These are phyloP conservation scores for Fonsecaea pedrosoi DNA, from an alignment of 2,329 filamentous ascomycete genomes.

Conservation along the genomic window DNA sequence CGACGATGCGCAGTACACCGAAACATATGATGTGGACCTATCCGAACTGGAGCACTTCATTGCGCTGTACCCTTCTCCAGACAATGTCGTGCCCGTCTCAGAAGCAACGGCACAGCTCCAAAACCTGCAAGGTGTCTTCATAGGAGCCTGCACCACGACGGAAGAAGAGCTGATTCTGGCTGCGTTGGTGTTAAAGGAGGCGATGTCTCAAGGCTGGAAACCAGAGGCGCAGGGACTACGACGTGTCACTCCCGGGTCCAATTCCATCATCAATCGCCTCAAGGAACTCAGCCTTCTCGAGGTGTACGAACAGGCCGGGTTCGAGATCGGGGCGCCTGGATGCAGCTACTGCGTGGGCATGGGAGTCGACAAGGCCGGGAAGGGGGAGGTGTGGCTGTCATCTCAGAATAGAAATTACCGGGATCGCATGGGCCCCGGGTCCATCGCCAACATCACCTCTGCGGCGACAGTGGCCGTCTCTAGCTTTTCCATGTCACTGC, in stretches of 20 bases:
- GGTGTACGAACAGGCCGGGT: conserved; percentile 51
- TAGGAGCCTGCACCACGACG: conserved; percentile 56
- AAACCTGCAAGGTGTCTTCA: conserved; percentile 51
- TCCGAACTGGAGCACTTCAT: conserved; percentile 48
- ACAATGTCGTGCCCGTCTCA: conserved; percentile 52
- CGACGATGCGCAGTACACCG: conserved; percentile 48
- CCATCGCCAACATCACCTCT: conserved; percentile 18
- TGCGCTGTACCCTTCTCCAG: conserved; percentile 52
- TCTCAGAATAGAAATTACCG: conserved; percentile 57
- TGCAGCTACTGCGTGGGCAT: conserved; percentile 57
- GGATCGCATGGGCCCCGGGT: conserved; percentile 54
- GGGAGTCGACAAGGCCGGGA: conserved; percentile 49
- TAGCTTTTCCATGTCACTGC: conserved; percentile 22
- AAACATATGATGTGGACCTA: conserved; percentile 49
- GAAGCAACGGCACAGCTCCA: conserved; percentile 36
- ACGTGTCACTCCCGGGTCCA: conserved; percentile 51
- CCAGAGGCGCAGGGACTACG: conserved; percentile 46
- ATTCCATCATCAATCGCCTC: conserved; percentile 49
- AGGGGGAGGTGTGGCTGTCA: conserved; percentile 54
- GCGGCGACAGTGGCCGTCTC: conserved; percentile 19
- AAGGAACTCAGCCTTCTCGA: conserved; percentile 46
- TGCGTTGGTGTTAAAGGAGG: conserved; percentile 50
- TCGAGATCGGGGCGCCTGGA: conserved; percentile 51
- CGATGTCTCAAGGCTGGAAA: conserved; percentile 45
- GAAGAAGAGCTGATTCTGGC: conserved; percentile 55